Percentiles rank a stretch among this genome's conserved stretches.
Evolutionary conservation across 192 early-diverging fungal species (phyloP).

Genomic region (Gamsiella multidivaricata): DNA sequence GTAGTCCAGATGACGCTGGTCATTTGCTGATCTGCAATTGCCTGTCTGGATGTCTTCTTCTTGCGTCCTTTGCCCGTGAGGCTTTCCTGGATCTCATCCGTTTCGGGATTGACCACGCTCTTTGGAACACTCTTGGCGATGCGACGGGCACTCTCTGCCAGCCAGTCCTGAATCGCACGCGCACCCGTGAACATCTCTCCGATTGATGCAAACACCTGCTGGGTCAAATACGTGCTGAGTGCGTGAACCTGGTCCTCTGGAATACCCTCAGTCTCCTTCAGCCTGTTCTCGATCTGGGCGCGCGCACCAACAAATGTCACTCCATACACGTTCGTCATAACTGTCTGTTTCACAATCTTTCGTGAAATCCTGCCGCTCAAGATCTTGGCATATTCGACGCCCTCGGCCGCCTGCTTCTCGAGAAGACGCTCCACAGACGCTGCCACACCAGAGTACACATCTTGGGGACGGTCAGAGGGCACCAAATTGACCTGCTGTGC

Average conservation of each 20-base stretch:
- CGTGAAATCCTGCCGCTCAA: slow-evolving; percentile 81
- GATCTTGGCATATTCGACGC: slow-evolving; percentile 70
- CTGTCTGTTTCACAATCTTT: slow-evolving; percentile 98
- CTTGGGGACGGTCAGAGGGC: slow-evolving; percentile 85
- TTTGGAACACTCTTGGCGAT: slow-evolving; percentile 83
- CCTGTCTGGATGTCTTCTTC: slow-evolving; percentile 55
- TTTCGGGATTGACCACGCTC: slow-evolving; percentile 54
- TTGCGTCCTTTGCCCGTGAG: slow-evolving; percentile 33
- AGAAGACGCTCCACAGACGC: slow-evolving; percentile 75
- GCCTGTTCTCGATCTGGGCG: slow-evolving; percentile 84
- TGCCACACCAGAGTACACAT: slow-evolving; percentile 95
- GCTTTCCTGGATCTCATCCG: slow-evolving; percentile 50
- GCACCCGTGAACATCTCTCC: slow-evolving; percentile 93
- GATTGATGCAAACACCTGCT: slow-evolving; percentile 85
- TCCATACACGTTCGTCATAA: slow-evolving; percentile 99
- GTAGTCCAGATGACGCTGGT: slow-evolving; percentile 96
- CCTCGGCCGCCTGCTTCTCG: slow-evolving; percentile 71
- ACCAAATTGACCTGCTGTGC: slow-evolving; percentile 91
- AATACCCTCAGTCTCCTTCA: slow-evolving; percentile 83
- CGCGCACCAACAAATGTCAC: slow-evolving; percentile 96
- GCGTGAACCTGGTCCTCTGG: slow-evolving; percentile 70
- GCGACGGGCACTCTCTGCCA: slow-evolving; percentile 85
- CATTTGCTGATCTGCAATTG: slow-evolving; percentile 71
- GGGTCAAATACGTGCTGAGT: slow-evolving; percentile 80
- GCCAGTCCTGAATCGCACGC: slow-evolving; percentile 92